Conservation (phyloP, 441 rosid genomes). For the Isatis lusitanica region DNA sequence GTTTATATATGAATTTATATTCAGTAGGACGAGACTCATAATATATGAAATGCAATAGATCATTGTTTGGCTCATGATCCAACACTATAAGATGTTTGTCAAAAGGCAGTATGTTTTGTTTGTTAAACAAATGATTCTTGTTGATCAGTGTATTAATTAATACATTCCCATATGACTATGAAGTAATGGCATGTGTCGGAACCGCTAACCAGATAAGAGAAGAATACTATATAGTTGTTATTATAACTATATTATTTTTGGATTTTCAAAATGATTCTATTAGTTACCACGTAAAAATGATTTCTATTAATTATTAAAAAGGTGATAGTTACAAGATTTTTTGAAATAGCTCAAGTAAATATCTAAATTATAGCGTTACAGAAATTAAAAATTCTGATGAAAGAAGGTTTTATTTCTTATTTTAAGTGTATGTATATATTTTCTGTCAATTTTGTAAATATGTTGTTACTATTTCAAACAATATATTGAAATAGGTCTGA, state of each 20-base stretch:
- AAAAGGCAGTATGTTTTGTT: constrained; percentile 34
- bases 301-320: not conserved
- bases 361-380: not conserved
- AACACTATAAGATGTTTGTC: constrained; percentile 38
- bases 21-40: not conserved
- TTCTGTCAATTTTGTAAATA: not conserved
- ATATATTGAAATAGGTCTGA: not conserved
- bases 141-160: constrained; percentile 22
- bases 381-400: not conserved
- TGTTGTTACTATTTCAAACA: not conserved
- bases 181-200: constrained; percentile 29
- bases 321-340: not conserved
- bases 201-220: constrained; percentile 10
- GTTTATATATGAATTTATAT: not conserved
- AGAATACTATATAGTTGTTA: not conserved
- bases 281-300: not conserved
- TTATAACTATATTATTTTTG: not conserved
- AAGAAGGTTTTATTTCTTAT: not conserved
- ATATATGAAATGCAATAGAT: constrained; percentile 22
- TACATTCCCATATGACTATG: constrained; percentile 28
- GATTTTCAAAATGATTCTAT: constrained; percentile 2
- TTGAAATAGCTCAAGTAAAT: not conserved
- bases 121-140: constrained; percentile 10
- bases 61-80: constrained; percentile 34
- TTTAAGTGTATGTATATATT: not conserved